phyloP scores from a whole-genome alignment of 2,329 filamentous ascomycete species.

The Alternaria incomplexa region DNA sequence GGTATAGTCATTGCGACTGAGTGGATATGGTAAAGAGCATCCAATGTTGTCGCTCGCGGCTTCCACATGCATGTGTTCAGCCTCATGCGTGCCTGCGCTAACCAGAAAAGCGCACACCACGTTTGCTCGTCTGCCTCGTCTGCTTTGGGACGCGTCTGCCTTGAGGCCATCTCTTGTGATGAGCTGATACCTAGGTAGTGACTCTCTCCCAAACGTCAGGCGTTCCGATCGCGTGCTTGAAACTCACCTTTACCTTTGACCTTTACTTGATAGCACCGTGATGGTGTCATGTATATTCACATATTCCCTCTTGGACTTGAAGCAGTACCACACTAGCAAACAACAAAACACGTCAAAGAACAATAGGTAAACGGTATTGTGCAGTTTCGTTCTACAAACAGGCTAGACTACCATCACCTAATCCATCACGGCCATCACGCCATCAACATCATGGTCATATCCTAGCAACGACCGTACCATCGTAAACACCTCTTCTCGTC shows the following conservation, averaged over 20 bases:
- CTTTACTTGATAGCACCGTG: not conserved
- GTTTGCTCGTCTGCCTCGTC: slow-evolving; percentile 1
- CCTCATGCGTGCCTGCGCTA: slow-evolving; percentile 4
- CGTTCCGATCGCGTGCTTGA: not conserved
- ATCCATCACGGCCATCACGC: slow-evolving; percentile 4
- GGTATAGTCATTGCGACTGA: not conserved
- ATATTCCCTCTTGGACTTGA: not conserved
- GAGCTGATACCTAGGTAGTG: not conserved
- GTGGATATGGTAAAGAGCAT: not conserved
- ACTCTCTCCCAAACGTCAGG: not conserved
- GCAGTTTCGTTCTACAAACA: slow-evolving; percentile 8
- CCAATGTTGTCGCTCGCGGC: not conserved
- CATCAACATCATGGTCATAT: not conserved
- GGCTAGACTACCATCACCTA: slow-evolving; percentile 1
- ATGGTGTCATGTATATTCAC: not conserved
- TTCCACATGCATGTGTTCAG: not conserved
- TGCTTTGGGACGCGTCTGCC: slow-evolving; percentile 6
- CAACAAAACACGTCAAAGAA: not conserved
- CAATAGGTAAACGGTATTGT: not conserved
- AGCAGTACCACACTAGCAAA: slow-evolving; percentile 1
- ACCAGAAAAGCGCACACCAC: not conserved
- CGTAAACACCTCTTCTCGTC: slow-evolving; percentile 3
- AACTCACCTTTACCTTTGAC: not conserved
- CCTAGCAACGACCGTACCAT: slow-evolving; percentile 4
- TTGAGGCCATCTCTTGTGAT: not conserved